These are phyloP conservation scores for Pleurotus salmoneostramineus DNA, from an alignment of 768 basidiomycete genomes.

Conservation along the genomic window DNA sequence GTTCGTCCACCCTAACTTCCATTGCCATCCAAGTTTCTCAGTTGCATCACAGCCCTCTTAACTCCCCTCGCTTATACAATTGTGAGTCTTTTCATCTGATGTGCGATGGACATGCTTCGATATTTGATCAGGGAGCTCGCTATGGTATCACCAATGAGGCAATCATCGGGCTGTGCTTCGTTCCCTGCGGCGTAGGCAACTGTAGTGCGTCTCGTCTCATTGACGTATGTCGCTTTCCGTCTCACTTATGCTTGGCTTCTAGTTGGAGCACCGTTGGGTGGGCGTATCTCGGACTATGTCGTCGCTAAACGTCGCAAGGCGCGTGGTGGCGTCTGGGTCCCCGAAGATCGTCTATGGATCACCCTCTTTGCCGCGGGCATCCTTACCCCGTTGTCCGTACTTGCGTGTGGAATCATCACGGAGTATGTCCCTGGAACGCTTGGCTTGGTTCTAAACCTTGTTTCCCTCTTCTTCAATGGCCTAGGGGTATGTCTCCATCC, in stretches of 20 bases:
- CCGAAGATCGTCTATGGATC: conserved; percentile 64
- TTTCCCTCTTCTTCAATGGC: conserved; percentile 61
- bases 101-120: not conserved
- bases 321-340: conserved; percentile 57
- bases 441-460: conserved; percentile 47
- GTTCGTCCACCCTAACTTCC: conserved; percentile 20
- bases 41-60: conserved; percentile 35
- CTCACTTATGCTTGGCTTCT: too few species aligned
- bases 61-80: conserved; percentile 66
- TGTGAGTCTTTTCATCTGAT: conserved; percentile 29
- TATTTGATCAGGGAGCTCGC: conserved; percentile 40
- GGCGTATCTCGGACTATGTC: conserved; percentile 52
- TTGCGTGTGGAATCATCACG: conserved; percentile 46
- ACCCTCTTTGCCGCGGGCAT: conserved; percentile 40
- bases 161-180: conserved; percentile 54
- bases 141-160: conserved; percentile 57
- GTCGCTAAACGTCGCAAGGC: conserved; percentile 43
- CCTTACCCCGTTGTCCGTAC: conserved; percentile 50
- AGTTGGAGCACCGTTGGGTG: conserved; percentile 62
- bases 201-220: conserved; percentile 35
- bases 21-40: conserved; percentile 1
- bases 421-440: conserved; percentile 42
- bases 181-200: conserved; percentile 58
- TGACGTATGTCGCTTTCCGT: not conserved
- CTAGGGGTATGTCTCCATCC: conserved; percentile 44